Base-by-base conservation (phyloP, 2,329 filamentous ascomycete species). In the Alternaria sp. region DNA sequence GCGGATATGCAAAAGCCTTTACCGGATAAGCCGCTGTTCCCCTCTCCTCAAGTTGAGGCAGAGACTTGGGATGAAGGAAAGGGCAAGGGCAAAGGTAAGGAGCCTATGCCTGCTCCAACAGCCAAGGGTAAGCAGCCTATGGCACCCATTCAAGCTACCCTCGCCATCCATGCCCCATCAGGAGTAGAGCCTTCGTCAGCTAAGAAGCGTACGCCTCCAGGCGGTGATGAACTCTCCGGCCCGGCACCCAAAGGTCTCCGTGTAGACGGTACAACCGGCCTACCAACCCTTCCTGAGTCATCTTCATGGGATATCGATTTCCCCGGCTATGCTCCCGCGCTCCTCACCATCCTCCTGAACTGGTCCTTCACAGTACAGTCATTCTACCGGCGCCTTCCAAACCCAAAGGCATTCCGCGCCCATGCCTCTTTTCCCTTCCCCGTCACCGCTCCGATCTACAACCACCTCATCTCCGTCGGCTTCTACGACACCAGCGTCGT, bases 401-500 rank as follows among this genome's bases (percentile, higher is more conserved):
- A 68, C 21, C 55, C 59, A 1, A 49, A 64, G 28, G 30, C 63
- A 20, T 67, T 75, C 33, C 46, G 65, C 2, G 37, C 61, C 18
- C 67, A 75, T 44, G 45, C 65, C 12, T 60, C 64, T 1, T 75
- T 75, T n/a, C 65, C 70, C 8, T 67, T 61, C 25, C 43, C 50
- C 5, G 25, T 71, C 45, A 49, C 53, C 2, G 55, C 55, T 8
- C 72, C 74, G 6, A 26, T 61, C 12, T 60, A 60, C 12, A 44
- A 64, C 18, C 50, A 58, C 7, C 60, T 74, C 5, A 12, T 73
- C n/a, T 68, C 68, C 0, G 54, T 71, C 14, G 58, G 60, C 25
- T 73, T 75, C 53, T 75, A 70, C 53, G 69, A 75, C 23, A 72
- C 67, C 4, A 62, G 59, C 14, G 18, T 47, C 6, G 43, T 59